Conservation (phyloP, 805 yeast genomes). For the Hermanozyma aechmeae region DNA sequence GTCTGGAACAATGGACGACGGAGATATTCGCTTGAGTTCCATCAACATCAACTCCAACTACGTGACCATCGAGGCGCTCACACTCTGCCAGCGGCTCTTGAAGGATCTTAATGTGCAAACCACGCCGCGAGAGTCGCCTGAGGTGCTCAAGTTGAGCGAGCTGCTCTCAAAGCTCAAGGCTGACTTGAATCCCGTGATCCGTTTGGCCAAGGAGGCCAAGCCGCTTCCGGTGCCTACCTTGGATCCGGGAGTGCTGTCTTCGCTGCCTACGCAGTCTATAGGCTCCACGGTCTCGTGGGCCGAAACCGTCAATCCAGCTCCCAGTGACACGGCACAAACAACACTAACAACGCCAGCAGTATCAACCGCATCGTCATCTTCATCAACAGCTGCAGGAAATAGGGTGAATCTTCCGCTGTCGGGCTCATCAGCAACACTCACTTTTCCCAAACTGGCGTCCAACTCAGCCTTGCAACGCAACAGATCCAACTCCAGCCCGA, state of each 20-base stretch:
- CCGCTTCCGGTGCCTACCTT: slow-evolving; percentile 61
- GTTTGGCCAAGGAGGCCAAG: slow-evolving; percentile 52
- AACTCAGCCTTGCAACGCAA: no score
- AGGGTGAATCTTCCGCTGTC: no score
- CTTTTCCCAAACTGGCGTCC: no score
- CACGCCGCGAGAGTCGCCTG: slow-evolving; percentile 9
- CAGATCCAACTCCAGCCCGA: slow-evolving; percentile 10
- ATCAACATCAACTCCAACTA: slow-evolving; percentile 28
- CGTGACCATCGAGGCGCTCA: slow-evolving; percentile 26
- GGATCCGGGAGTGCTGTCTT: slow-evolving; percentile 25
- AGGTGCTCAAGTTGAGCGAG: slow-evolving; percentile 38
- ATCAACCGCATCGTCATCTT: no score
- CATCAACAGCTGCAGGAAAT: no score
- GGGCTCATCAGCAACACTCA: no score
- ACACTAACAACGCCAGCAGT: no score
- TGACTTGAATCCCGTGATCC: slow-evolving; percentile 56
- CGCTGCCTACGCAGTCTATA: slow-evolving; percentile 18
- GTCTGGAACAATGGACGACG: slow-evolving; percentile 20
- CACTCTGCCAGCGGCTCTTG: slow-evolving; percentile 24
- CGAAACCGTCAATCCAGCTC: no score
- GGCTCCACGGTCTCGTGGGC: slow-evolving; percentile 6
- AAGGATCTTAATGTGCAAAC: slow-evolving; percentile 19
- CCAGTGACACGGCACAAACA: no score
- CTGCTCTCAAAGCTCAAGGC: slow-evolving; percentile 49
- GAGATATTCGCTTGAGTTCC: slow-evolving; percentile 18